Base-by-base conservation (phyloP, 352 stramenopile genomes). In the Phytophthora melonis region DNA sequence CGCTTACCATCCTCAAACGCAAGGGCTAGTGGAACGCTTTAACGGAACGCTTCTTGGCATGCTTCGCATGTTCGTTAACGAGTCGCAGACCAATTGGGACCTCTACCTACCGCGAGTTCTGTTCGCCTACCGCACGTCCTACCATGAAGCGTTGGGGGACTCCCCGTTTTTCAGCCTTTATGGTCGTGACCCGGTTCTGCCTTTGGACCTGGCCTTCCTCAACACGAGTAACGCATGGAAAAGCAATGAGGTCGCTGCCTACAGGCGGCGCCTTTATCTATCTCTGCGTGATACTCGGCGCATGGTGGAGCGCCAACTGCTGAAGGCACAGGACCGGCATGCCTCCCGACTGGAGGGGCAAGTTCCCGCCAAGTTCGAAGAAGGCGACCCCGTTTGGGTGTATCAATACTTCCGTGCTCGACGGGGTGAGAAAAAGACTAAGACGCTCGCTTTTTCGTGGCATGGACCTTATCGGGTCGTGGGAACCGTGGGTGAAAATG, bases 371-470 rank as follows among this genome's bases (percentile, higher is more conserved):
- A n/a, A n/a, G n/a, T n/a, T n/a, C n/a, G n/a, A n/a, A n/a, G n/a
- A n/a, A n/a, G n/a, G n/a, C n/a, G n/a, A n/a, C n/a, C n/a, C n/a
- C n/a, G n/a, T n/a, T n/a, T n/a, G n/a, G n/a, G n/a, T n/a, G n/a
- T n/a, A n/a, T n/a, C n/a, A n/a, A n/a, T n/a, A n/a, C n/a, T n/a
- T n/a, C n/a, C n/a, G n/a, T n/a, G n/a, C n/a, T n/a, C n/a, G n/a
- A n/a, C n/a, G n/a, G n/a, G n/a, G n/a, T n/a, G 34, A 65, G 13
- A 39, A 10, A 3, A 16, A 52, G 3, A 63, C 58, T 11, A 66
- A 72, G 25, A 63, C 66, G 39, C n/a, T 66, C 2, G 58, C 49
- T 1, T 72, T 63, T 49, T 43, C n/a, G 16, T 72, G 65, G 57
- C 57, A 72, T 39, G 65, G 65, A 39, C 57, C 57, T 5, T 63